Percentiles rank a stretch among this genome's conserved stretches.
Conservation (phyloP, 805 yeast genomes). For the Torulaspora microellipsoides region DNA sequence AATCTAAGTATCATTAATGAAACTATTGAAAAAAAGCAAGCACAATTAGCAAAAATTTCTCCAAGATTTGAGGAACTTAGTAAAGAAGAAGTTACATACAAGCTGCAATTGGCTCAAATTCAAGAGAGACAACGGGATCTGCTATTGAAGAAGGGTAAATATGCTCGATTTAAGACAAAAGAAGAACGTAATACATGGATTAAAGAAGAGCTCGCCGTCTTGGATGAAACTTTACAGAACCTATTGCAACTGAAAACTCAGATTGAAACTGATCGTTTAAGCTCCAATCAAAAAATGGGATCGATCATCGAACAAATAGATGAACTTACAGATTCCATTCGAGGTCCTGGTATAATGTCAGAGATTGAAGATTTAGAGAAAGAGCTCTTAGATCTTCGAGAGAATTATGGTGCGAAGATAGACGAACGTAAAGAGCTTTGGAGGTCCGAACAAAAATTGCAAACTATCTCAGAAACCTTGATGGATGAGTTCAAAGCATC, state of each 20-base stretch:
- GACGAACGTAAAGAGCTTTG: slow-evolving; percentile 71
- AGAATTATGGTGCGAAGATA: slow-evolving; percentile 41
- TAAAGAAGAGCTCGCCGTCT: slow-evolving; percentile 42
- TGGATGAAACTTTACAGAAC: slow-evolving; percentile 28
- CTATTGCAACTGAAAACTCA: slow-evolving; percentile 27
- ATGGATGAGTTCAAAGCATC: slow-evolving; percentile 52
- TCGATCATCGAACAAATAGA: slow-evolving; percentile 31
- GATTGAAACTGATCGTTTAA: slow-evolving; percentile 12
- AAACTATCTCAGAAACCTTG: slow-evolving; percentile 52
- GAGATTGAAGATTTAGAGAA: slow-evolving; percentile 34
- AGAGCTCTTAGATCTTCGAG: slow-evolving; percentile 35
- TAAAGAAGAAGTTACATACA: slow-evolving; percentile 39
- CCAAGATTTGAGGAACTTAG: slow-evolving; percentile 43
- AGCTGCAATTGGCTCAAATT: slow-evolving; percentile 38
- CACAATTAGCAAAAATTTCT: slow-evolving; percentile 33
- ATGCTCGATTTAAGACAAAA: slow-evolving; percentile 50
- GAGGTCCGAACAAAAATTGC: slow-evolving; percentile 70
- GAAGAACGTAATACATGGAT: slow-evolving; percentile 69
- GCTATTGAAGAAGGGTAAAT: slow-evolving; percentile 67
- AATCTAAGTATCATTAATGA: slow-evolving; percentile 26
- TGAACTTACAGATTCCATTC: slow-evolving; percentile 37
- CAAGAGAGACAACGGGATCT: slow-evolving; percentile 54
- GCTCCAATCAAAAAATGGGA: slow-evolving; percentile 18
- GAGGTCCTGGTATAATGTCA: slow-evolving; percentile 33
- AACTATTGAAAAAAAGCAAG: slow-evolving; percentile 37